phyloP scores from a whole-genome alignment of 495 filamentous ascomycete species.

The Annulohypoxylon maeteangense region DNA sequence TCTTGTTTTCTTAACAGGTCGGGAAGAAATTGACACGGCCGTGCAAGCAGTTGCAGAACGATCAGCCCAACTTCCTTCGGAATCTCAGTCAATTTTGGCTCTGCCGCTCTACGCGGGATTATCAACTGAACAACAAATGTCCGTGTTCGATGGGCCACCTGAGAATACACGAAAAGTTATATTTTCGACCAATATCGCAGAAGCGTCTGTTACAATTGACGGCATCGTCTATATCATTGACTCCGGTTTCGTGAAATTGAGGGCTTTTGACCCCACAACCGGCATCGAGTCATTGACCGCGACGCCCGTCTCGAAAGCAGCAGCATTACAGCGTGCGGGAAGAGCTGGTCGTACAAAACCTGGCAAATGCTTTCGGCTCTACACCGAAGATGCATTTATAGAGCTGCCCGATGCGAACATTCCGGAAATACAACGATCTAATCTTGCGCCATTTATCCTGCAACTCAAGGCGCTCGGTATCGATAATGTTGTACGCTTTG shows the following conservation, averaged over 20 bases:
- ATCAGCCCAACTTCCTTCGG: constrained; percentile 75
- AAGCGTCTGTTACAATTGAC: constrained; percentile 94
- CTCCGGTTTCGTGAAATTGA: constrained; percentile 89
- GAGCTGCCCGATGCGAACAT: constrained; percentile 77
- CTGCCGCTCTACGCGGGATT: constrained; percentile 91
- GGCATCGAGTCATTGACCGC: constrained; percentile 94
- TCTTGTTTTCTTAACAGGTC: constrained; percentile 89
- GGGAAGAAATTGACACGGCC: constrained; percentile 90
- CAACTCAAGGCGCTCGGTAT: constrained; percentile 97
- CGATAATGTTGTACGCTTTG: constrained; percentile 92
- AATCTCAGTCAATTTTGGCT: constrained; percentile 74
- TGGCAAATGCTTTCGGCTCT: constrained; percentile 94
- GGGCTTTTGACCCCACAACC: constrained; percentile 85
- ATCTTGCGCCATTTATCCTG: constrained; percentile 88
- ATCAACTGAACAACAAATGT: constrained; percentile 88
- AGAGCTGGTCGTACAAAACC: constrained; percentile 91
- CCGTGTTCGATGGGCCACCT: constrained; percentile 88
- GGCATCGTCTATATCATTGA: constrained; percentile 94
- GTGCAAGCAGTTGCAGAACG: constrained; percentile 83
- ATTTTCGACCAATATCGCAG: constrained; percentile 95
- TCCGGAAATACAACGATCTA: constrained; percentile 93
- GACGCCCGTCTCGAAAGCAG: constrained; percentile 89
- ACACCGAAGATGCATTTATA: constrained; percentile 80
- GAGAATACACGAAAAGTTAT: constrained; percentile 91
- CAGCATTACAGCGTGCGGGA: constrained; percentile 90